Evolutionary conservation across 352 stramenopile genomes (phyloP).

Genomic region (Blastocystis sp.): DNA sequence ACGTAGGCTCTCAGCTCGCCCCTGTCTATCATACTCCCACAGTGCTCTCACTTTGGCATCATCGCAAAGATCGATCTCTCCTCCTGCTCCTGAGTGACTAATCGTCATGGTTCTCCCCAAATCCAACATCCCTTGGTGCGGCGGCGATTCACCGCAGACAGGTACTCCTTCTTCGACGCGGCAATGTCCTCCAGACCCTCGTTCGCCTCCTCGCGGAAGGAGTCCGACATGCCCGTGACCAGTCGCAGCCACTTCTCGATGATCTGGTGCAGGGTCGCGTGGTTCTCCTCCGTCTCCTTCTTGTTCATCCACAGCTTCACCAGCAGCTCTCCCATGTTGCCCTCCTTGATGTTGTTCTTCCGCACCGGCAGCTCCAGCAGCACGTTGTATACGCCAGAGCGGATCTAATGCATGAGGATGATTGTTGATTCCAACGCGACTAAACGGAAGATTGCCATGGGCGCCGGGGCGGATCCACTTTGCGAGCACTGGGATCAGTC

Average conservation of each 20-base stretch:
- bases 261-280: conserved; percentile 38
- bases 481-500: conserved; percentile 38
- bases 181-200: conserved; percentile 54
- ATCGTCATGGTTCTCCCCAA: neutral
- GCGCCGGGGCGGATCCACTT: conserved; percentile 39
- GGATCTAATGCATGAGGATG: neutral
- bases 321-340: conserved; percentile 41
- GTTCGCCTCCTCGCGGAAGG: conserved; percentile 45
- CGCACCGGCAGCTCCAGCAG: conserved; percentile 28
- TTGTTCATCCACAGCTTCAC: conserved; percentile 56
- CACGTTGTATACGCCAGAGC: conserved; percentile 27
- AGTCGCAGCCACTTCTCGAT: conserved; percentile 68
- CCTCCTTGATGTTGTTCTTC: conserved; percentile 59
- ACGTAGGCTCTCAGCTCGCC: conserved; percentile 36
- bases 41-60: conserved; percentile 35
- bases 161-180: conserved; percentile 17
- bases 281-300: conserved; percentile 58
- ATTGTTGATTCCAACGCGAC: neutral
- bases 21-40: neutral
- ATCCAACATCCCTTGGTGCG: conserved; percentile 16
- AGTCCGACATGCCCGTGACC: conserved; percentile 11
- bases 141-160: conserved; percentile 4
- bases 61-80: conserved; percentile 50
- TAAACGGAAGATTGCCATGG: conserved; percentile 48
- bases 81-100: conserved; percentile 62